phyloP scores from a whole-genome alignment of 108 stramenopile genomes.

The Seminavis robusta region DNA sequence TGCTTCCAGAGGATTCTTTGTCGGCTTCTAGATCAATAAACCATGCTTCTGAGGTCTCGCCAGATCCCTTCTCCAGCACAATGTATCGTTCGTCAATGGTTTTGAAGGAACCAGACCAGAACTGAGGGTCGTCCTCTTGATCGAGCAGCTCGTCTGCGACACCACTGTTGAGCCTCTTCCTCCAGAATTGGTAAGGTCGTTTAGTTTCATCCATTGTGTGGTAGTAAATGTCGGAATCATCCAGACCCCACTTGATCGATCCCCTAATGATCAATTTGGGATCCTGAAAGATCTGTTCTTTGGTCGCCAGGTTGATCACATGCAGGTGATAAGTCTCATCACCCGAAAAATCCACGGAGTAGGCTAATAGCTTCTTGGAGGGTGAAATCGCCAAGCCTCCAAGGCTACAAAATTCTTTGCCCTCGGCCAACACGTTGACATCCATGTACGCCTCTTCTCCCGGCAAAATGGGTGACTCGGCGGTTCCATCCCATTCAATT shows the following conservation, averaged over 20 bases:
- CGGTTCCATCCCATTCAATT: constrained; percentile 49
- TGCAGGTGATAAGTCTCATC: constrained; percentile 75
- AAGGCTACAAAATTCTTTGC: constrained; percentile 53
- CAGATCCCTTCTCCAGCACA: constrained; percentile 49
- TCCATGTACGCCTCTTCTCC: constrained; percentile 76
- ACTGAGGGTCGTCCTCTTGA: constrained; percentile 73
- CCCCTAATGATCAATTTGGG: constrained; percentile 33
- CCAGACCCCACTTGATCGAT: constrained; percentile 76
- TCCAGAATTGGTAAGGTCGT: constrained; percentile 73
- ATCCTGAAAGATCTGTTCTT: constrained; percentile 50
- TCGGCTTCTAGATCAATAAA: constrained; percentile 46
- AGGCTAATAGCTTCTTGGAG: constrained; percentile 52
- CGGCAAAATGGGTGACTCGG: constrained; percentile 41
- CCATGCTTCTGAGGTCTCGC: constrained; percentile 83
- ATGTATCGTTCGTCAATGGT: constrained; percentile 58
- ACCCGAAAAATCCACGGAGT: constrained; percentile 70
- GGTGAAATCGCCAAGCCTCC: constrained; percentile 55
- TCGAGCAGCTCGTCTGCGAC: constrained; percentile 66
- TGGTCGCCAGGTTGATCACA: constrained; percentile 45
- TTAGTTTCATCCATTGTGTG: constrained; percentile 80
- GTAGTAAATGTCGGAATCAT: constrained; percentile 74
- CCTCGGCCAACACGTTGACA: constrained; percentile 60
- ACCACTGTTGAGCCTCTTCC: constrained; percentile 18
- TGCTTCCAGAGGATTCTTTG: background rate
- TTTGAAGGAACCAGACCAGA: constrained; percentile 52